phyloP scores from a whole-genome alignment of 2,329 filamentous ascomycete genomes.

The Paramyrothecium roridum region DNA sequence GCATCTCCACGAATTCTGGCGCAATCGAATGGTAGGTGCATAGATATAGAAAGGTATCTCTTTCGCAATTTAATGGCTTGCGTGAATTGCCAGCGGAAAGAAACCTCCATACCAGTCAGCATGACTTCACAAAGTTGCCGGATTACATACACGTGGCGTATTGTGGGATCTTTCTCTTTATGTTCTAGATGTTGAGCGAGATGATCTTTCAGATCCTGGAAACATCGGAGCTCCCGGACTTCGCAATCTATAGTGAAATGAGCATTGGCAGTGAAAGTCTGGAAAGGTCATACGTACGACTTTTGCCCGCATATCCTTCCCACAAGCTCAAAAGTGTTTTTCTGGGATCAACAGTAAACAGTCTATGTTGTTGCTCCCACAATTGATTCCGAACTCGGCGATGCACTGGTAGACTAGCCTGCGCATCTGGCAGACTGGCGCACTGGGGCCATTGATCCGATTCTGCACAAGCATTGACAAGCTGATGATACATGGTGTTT shows the following conservation, averaged over 20 bases:
- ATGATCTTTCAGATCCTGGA: background rate
- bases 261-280: background rate
- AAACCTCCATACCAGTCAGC: background rate
- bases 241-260: background rate
- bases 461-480: background rate
- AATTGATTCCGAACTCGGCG: background rate
- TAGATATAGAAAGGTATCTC: background rate
- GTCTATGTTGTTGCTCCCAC: background rate
- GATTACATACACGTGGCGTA: background rate
- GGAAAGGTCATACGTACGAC: background rate
- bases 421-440: background rate
- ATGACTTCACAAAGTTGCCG: too few species aligned
- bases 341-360: background rate
- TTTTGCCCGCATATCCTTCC: background rate
- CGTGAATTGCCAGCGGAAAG: background rate
- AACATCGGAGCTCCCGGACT: background rate
- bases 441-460: background rate
- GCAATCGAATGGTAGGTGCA: background rate
- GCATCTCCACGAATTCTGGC: background rate
- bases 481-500: background rate
- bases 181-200: background rate
- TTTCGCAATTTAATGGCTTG: background rate
- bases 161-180: background rate
- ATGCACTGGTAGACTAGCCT: background rate
- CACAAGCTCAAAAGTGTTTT: background rate